phyloP scores from a whole-genome alignment of 2,329 filamentous ascomycete species.

The Monilinia aucupariae region DNA sequence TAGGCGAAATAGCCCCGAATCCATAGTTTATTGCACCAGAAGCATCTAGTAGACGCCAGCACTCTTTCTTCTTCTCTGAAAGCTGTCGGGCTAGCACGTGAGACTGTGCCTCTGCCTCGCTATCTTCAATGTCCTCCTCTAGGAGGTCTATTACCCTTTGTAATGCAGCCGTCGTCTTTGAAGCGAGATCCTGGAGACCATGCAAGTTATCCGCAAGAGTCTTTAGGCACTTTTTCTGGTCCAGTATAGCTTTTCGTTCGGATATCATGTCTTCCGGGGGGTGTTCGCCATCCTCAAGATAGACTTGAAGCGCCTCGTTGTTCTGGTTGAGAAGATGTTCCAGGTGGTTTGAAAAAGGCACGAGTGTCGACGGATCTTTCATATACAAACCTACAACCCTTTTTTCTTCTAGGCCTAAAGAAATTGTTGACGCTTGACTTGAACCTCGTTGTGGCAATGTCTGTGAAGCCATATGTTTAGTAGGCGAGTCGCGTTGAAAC shows the following conservation, averaged over 20 bases:
- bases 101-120: slow-evolving; percentile 24
- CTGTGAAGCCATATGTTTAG: not conserved
- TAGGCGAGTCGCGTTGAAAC: slow-evolving; percentile 24
- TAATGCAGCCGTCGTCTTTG: slow-evolving; percentile 8
- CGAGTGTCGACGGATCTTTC: slow-evolving; percentile 22
- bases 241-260: slow-evolving; percentile 26
- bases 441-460: slow-evolving; percentile 19
- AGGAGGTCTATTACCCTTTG: slow-evolving; percentile 14
- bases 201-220: not conserved
- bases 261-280: slow-evolving; percentile 26
- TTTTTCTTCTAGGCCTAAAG: slow-evolving; percentile 28
- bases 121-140: slow-evolving; percentile 25
- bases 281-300: slow-evolving; percentile 24
- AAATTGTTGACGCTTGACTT: slow-evolving; percentile 24
- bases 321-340: slow-evolving; percentile 25
- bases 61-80: slow-evolving; percentile 27
- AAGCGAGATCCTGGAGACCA: slow-evolving; percentile 7
- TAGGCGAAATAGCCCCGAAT: slow-evolving; percentile 22
- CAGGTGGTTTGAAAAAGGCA: slow-evolving; percentile 24
- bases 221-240: slow-evolving; percentile 21
- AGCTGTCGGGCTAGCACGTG: slow-evolving; percentile 24
- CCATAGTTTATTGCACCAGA: slow-evolving; percentile 32
- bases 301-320: slow-evolving; percentile 22
- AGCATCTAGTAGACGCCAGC: slow-evolving; percentile 24
- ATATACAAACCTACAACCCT: slow-evolving; percentile 28